Evolutionary conservation across 495 filamentous ascomycete genomes (phyloP).

Genomic region (Cercophora sp.): DNA sequence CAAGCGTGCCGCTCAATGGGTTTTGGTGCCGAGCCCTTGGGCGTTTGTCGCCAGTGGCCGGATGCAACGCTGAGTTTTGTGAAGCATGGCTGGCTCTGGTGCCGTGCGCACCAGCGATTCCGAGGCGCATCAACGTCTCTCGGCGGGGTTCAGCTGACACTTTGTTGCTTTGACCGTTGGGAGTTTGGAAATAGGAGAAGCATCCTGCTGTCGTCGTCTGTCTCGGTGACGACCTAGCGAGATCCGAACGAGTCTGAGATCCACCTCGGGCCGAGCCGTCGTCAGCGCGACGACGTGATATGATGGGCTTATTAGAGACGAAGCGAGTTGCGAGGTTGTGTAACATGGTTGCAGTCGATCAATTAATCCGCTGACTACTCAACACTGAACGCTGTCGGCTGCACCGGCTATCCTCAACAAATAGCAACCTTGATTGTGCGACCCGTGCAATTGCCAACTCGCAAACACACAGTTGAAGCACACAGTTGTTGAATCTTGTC

Average conservation of each 20-base stretch:
- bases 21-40: constrained; percentile 7
- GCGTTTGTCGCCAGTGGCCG: neutral
- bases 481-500: too few relatives aligned
- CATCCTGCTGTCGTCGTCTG: too few relatives aligned
- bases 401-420: neutral
- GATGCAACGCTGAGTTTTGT: neutral
- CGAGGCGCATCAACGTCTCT: neutral
- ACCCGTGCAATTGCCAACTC: too few relatives aligned
- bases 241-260: neutral
- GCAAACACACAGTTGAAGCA: too few relatives aligned
- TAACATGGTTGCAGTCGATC: neutral
- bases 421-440: too few relatives aligned
- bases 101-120: neutral
- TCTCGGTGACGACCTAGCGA: neutral
- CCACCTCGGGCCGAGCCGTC: neutral
- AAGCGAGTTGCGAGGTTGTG: neutral
- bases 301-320: neutral
- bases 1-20: neutral
- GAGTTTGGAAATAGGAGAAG: constrained; percentile 1
- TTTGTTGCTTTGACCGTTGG: neutral
- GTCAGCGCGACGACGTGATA: too few relatives aligned
- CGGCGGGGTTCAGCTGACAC: neutral
- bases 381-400: neutral
- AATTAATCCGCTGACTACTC: neutral
- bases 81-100: neutral